Evolutionary conservation across 225 moss, liverwort and hornwort genomes (phyloP), one percentile per base, ranked within the genome.

Genomic region (Asterella californica): DNA sequence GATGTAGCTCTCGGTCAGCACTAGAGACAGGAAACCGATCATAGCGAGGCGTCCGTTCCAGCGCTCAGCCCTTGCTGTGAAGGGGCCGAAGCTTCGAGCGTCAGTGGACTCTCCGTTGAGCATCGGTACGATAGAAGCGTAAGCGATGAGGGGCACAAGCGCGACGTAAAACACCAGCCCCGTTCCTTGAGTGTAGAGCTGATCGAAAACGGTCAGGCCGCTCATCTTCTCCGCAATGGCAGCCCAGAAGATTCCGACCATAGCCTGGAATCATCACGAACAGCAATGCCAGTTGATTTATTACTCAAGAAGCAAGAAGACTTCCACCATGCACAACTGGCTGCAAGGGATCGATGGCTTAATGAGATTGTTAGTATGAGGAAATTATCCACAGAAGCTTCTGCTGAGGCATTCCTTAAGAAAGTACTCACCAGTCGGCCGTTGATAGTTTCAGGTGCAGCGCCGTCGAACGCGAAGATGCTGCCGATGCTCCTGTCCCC

Each of bases 1-100:
- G 27, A 89, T 63, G 6, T 87, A 78, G 9, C 52, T 70, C 25
- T 84, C 84, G 11, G 52, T 64, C 34, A 84, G 22, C 7, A 84
- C 48, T 19, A 84, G 46, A 12, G 81, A 81, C 32, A 81, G 68
- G 0, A 92, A 78, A 0, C 91, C 89, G 1, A 92, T 69, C 91
- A 91, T 91, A 45, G 91, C 90, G 2, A 81, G 73, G 0, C 91
- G 84, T 54, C 91, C 90, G 49, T 92, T 92, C 91, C 90, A 91
- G 9, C 91, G 81, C 83, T 91, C 91, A 22, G 65, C 81, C 55
- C 81, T 74, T 0, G 90, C 90, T 10, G 89, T 83, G 84, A 90
- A 90, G 5, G 88, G 93, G 0, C 82, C 82, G 34, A 68, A 68
- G 34, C 68, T 68, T 37, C 68, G 33, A 15, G 68, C 68, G 36